Evolutionary conservation across 108 stramenopile species (phyloP).

Genomic region (Chaetoceros muelleri): DNA sequence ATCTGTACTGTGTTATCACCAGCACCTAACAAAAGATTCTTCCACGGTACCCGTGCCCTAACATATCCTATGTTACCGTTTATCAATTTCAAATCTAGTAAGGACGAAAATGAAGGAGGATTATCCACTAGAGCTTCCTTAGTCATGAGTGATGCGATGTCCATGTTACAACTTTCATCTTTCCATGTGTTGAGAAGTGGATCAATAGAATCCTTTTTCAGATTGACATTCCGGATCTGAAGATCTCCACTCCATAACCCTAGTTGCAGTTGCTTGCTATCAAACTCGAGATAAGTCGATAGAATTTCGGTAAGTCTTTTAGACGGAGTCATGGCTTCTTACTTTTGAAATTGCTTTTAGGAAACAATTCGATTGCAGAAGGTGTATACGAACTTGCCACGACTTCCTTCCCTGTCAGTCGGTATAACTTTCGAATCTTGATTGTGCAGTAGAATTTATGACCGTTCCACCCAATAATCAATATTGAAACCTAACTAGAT

Average conservation of each 20-base stretch:
- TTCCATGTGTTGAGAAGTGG: constrained; percentile 24
- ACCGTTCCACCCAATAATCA: no score
- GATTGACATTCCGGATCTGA: constrained; percentile 24
- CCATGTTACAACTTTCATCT: neutral
- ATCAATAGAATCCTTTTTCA: constrained; percentile 23
- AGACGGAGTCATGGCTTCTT: constrained; percentile 37
- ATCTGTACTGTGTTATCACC: constrained; percentile 20
- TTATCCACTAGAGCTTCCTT: neutral
- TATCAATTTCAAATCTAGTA: constrained; percentile 32
- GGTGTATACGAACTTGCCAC: no score
- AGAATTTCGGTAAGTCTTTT: constrained; percentile 35
- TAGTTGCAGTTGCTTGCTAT: constrained; percentile 29
- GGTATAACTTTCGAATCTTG: no score
- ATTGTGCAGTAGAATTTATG: no score
- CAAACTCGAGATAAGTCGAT: constrained; percentile 40
- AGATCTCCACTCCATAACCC: constrained; percentile 47
- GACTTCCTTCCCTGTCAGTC: no score
- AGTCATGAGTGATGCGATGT: neutral
- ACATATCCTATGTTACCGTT: constrained; percentile 33
- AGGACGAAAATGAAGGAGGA: constrained; percentile 14
- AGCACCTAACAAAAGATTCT: constrained; percentile 40
- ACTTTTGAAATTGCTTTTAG: no score
- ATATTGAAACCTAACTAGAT: no score
- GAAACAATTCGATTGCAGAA: no score
- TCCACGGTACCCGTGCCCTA: constrained; percentile 38